Conservation (phyloP, 495 filamentous ascomycete species). For the Trichocladium uniseriatum region DNA sequence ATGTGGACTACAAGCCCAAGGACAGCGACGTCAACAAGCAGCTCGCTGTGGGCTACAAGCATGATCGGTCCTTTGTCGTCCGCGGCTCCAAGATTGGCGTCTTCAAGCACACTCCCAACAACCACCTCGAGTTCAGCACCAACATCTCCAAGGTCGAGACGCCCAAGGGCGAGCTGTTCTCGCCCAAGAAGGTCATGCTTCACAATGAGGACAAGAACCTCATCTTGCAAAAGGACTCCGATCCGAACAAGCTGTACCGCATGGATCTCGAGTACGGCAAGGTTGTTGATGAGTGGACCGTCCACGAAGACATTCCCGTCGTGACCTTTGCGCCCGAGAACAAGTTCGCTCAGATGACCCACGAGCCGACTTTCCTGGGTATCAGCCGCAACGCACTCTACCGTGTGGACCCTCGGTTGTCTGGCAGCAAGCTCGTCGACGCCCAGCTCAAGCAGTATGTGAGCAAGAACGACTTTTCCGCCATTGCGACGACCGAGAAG, state of each 20-base stretch:
- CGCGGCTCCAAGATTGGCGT: conserved; percentile 96
- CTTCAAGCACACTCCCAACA: conserved; percentile 91
- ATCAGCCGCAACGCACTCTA: conserved; percentile 85
- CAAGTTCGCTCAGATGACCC: conserved; percentile 98
- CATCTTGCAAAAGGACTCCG: conserved; percentile 75
- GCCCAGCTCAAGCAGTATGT: conserved; percentile 87
- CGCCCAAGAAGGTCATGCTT: conserved; percentile 95
- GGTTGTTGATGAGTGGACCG: conserved; percentile 98
- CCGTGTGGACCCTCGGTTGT: conserved; percentile 84
- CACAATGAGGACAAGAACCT: conserved; percentile 87
- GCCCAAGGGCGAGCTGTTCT: conserved; percentile 77
- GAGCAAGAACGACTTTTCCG: conserved; percentile 93
- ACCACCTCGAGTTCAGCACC: conserved; percentile 92
- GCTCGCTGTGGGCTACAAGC: conserved; percentile 96
- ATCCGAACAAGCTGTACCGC: conserved; percentile 88
- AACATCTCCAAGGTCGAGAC: conserved; percentile 95
- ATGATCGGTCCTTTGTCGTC: conserved; percentile 93
- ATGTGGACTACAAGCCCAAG: conserved; percentile 57
- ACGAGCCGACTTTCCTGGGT: conserved; percentile 89
- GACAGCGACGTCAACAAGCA: conserved; percentile 90
- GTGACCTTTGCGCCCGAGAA: conserved; percentile 85
- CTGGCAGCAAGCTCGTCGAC: conserved; percentile 89
- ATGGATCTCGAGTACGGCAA: conserved; percentile 99
- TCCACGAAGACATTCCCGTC: conserved; percentile 95
- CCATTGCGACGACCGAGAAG: conserved; percentile 86